These are phyloP conservation scores for Cryptococcus amylolentus DNA, from an alignment of 1,284 basidiomycete species.

Conservation along the genomic window DNA sequence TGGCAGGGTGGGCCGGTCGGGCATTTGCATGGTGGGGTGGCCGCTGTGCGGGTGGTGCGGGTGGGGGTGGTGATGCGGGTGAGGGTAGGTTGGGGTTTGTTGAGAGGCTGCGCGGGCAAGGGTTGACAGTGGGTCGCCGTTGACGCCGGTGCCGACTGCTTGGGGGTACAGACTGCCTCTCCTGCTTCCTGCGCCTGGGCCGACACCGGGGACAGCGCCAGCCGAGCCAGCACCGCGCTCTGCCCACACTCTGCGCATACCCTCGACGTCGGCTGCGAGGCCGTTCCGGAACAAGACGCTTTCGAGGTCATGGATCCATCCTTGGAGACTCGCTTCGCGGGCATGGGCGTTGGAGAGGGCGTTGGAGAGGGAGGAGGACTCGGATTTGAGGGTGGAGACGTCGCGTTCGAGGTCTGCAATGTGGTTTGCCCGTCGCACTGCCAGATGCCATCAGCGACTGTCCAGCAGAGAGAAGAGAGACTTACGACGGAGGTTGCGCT, in stretches of 20 bases:
- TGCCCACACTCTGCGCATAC: slow-evolving; percentile 27
- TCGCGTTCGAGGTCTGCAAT: slow-evolving; percentile 35
- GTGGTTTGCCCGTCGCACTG: slow-evolving; percentile 42
- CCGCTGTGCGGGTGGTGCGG: neutral
- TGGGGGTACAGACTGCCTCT: neutral
- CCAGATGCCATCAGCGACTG: neutral
- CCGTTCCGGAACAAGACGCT: slow-evolving; percentile 26
- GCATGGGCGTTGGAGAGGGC: slow-evolving; percentile 15
- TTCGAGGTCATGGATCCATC: slow-evolving; percentile 38
- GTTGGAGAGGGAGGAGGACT: slow-evolving; percentile 21
- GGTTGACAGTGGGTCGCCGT: slow-evolving; percentile 12
- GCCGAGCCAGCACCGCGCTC: slow-evolving; percentile 2
- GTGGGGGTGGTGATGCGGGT: neutral
- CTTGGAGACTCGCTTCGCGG: slow-evolving; percentile 23
- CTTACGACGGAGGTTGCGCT: slow-evolving; percentile 37
- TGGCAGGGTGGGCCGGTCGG: slow-evolving; percentile 6
- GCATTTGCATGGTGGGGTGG: neutral
- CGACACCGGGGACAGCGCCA: neutral
- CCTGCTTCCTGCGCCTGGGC: neutral
- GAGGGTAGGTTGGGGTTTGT: neutral
- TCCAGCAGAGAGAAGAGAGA: neutral
- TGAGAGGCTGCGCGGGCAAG: slow-evolving; percentile 11
- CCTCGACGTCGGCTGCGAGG: slow-evolving; percentile 29
- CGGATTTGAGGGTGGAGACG: slow-evolving; percentile 16
- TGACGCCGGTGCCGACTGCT: neutral